phyloP scores from a whole-genome alignment of 1,284 basidiomycete species.

The Pascua sp. region DNA sequence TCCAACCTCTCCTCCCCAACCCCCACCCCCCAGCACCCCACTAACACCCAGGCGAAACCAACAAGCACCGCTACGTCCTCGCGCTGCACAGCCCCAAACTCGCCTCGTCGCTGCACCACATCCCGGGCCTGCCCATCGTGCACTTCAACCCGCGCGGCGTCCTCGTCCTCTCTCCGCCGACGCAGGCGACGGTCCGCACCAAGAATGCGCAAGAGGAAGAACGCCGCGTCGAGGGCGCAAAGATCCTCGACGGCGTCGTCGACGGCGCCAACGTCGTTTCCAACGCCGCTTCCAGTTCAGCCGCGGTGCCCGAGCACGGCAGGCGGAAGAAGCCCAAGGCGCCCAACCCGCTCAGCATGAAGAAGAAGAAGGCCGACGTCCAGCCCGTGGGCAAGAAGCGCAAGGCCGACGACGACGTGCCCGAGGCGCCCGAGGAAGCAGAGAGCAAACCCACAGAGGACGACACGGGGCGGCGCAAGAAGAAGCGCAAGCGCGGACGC shows the following conservation, averaged over 20 bases:
- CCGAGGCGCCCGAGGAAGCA: slow-evolving; percentile 12
- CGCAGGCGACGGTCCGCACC: slow-evolving; percentile 64
- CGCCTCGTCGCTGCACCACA: slow-evolving; percentile 60
- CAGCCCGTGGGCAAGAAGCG: slow-evolving; percentile 11
- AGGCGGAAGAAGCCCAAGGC: slow-evolving; percentile 73
- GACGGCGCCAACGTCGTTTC: slow-evolving; percentile 54
- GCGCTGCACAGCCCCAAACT: slow-evolving; percentile 72
- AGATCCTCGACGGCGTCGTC: slow-evolving; percentile 34
- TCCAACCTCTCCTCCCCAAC: background rate
- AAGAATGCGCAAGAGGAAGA: slow-evolving; percentile 60
- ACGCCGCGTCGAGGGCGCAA: slow-evolving; percentile 43
- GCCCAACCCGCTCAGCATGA: slow-evolving; percentile 88
- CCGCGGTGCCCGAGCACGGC: slow-evolving; percentile 44
- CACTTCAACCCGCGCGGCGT: slow-evolving; percentile 83
- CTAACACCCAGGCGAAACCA: slow-evolving; percentile 63
- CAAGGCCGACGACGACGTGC: slow-evolving; percentile 7
- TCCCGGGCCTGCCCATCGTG: slow-evolving; percentile 79
- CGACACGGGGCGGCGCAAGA: slow-evolving; percentile 26
- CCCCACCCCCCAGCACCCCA: background rate
- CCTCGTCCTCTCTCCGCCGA: slow-evolving; percentile 82
- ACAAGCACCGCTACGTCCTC: slow-evolving; percentile 85
- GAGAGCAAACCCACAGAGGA: slow-evolving; percentile 16
- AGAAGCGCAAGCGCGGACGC: slow-evolving; percentile 38
- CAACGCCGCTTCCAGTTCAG: slow-evolving; percentile 56
- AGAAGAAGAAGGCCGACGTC: slow-evolving; percentile 66